Conservation (phyloP, 352 stramenopile genomes). For the Saprolegnia parasitica region DNA sequence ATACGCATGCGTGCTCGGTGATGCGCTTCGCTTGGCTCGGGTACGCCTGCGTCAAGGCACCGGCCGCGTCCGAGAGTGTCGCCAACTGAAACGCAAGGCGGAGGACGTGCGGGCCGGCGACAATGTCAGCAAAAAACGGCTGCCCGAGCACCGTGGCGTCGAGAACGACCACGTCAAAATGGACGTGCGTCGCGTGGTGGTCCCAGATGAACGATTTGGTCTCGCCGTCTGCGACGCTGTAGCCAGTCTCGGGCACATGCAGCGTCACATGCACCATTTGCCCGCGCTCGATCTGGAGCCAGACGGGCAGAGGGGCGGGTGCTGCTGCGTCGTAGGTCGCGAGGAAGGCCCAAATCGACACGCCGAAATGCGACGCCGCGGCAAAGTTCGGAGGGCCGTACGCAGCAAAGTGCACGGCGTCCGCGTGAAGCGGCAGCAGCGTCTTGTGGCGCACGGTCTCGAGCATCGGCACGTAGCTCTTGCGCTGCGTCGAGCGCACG, state of each 20-base stretch:
- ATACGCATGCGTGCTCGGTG: background rate
- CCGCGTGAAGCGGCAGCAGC: background rate
- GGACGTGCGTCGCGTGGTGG: constrained; percentile 8
- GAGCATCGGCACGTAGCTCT: constrained; percentile 16
- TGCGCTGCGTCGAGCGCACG: background rate
- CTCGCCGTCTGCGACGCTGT: constrained; percentile 3
- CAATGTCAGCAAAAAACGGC: background rate
- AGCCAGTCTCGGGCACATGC: background rate
- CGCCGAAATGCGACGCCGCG: background rate
- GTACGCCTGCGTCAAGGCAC: constrained; percentile 2
- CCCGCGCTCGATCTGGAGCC: background rate
- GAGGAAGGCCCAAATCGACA: constrained; percentile 17
- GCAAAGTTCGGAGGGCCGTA: background rate
- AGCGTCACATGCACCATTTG: constrained; percentile 15
- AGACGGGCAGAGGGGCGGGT: background rate
- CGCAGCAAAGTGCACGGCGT: constrained; percentile 5
- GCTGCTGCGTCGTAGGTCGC: background rate
- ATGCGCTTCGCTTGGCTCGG: background rate
- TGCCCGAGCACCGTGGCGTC: background rate
- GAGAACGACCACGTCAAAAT: constrained; percentile 1
- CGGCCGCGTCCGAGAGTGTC: background rate
- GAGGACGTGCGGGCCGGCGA: background rate
- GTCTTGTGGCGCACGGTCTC: background rate
- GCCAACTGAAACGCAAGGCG: background rate
- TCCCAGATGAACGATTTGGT: constrained; percentile 7